These are phyloP conservation scores for Epicoccum nigrum DNA, from an alignment of 2,329 filamentous ascomycete species.

Conservation along the genomic window DNA sequence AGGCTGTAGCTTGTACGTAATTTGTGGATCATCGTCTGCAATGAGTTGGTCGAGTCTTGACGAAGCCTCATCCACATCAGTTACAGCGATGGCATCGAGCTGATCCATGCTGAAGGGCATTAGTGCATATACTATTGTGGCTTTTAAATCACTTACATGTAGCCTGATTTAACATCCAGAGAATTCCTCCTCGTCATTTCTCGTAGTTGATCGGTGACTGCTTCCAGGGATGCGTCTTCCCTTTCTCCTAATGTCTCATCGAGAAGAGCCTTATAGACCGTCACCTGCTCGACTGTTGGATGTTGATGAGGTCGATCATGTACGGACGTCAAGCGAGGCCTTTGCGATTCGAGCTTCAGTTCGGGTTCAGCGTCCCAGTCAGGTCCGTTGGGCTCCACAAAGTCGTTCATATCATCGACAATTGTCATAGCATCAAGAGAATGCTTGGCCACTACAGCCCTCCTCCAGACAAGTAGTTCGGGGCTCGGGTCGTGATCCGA, in stretches of 20 bases:
- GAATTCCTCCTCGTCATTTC: slow-evolving; percentile 18
- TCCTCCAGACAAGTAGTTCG: slow-evolving; percentile 9
- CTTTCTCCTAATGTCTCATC: background rate
- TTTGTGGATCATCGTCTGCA: background rate
- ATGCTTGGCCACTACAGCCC: background rate
- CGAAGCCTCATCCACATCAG: slow-evolving; percentile 42
- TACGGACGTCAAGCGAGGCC: slow-evolving; percentile 1
- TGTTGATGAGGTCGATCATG: background rate
- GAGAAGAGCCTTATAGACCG: slow-evolving; percentile 24
- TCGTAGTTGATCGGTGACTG: slow-evolving; percentile 21
- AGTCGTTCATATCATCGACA: slow-evolving; percentile 31
- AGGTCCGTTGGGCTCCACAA: slow-evolving; percentile 37
- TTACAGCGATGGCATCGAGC: slow-evolving; percentile 23
- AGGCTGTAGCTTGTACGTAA: slow-evolving; percentile 6
- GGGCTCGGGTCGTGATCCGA: slow-evolving; percentile 3
- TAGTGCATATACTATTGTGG: slow-evolving; percentile 1
- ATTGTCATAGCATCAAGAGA: slow-evolving; percentile 1
- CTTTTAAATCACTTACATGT: slow-evolving; percentile 27
- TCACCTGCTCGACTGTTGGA: slow-evolving; percentile 14
- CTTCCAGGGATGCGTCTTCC: slow-evolving; percentile 17
- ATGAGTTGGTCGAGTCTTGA: slow-evolving; percentile 28
- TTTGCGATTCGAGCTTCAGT: slow-evolving; percentile 15
- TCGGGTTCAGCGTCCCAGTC: slow-evolving; percentile 15
- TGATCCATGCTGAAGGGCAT: slow-evolving; percentile 30
- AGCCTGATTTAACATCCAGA: slow-evolving; percentile 15